These are phyloP conservation scores for Umbelopsis sp. DNA, from an alignment of 192 early-diverging fungal species.

Conservation along the genomic window DNA sequence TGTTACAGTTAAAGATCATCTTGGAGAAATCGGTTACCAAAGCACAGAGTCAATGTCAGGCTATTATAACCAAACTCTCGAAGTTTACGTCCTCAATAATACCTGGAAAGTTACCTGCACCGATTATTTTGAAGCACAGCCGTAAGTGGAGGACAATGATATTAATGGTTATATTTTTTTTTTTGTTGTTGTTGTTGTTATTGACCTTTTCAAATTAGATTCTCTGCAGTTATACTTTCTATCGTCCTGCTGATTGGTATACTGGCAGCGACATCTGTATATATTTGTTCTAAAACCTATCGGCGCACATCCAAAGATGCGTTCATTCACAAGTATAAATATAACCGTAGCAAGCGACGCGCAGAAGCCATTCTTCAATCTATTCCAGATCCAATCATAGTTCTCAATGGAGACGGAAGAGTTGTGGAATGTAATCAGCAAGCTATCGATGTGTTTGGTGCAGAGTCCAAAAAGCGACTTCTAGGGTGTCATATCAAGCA, in stretches of 20 bases:
- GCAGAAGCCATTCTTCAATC: not conserved
- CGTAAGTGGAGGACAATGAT: not conserved
- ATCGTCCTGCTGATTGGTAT: not conserved
- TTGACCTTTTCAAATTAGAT: not conserved
- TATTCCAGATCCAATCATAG: not conserved
- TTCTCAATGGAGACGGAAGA: constrained; percentile 3
- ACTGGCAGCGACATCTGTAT: not conserved
- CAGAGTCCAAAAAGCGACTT: not conserved
- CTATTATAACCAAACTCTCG: not conserved
- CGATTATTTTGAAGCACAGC: not conserved
- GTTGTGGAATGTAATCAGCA: constrained; percentile 5
- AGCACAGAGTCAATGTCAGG: not conserved
- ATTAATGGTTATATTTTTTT: too few species aligned
- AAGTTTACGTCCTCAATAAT: not conserved
- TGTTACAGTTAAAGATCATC: not conserved
- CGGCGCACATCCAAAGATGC: not conserved
- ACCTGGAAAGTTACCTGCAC: not conserved
- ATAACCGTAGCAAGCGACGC: not conserved
- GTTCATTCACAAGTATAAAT: not conserved
- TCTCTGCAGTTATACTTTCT: not conserved
- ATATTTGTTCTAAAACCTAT: not conserved
- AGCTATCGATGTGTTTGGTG: not conserved
- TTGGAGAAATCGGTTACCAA: not conserved
- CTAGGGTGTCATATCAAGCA: not conserved
- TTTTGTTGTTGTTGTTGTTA: too few species aligned